Conservation (phyloP, 768 basidiomycete genomes). For the Termitomyces sp. region DNA sequence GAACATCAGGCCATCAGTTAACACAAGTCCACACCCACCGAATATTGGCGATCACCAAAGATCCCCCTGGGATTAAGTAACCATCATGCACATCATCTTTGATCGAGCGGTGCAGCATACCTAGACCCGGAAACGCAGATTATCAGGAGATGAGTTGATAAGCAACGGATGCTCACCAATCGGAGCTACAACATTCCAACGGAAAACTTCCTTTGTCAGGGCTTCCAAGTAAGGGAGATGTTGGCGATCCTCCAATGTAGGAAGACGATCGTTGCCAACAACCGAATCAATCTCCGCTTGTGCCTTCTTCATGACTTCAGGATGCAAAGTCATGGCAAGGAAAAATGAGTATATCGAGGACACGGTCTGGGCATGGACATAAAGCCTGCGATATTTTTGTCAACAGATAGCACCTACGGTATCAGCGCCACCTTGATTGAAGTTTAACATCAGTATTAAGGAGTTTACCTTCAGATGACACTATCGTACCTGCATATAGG, state of each 20-base stretch:
- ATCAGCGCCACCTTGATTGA: neutral
- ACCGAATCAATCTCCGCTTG: neutral
- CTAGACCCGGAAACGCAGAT: constrained; percentile 17
- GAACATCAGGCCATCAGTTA: neutral
- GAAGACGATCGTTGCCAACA: neutral
- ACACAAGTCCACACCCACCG: constrained; percentile 25
- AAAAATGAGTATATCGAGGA: neutral
- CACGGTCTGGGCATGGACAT: neutral
- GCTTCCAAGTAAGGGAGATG: neutral
- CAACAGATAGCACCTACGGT: neutral
- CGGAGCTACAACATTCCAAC: neutral
- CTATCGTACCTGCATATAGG: neutral
- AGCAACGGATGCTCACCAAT: neutral
- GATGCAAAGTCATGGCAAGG: neutral
- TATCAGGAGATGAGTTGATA: neutral
- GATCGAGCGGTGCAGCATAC: constrained; percentile 47
- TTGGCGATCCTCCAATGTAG: neutral
- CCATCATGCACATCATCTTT: constrained; percentile 59
- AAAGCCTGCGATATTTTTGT: neutral
- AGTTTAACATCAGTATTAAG: neutral
- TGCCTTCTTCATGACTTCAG: neutral
- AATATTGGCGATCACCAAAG: constrained; percentile 46
- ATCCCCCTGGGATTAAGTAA: constrained; percentile 55
- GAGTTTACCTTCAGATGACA: neutral
- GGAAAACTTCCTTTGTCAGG: neutral